Percentiles rank a stretch among this genome's conserved stretches.
phyloP scores from a whole-genome alignment of 306 rosid genomes.

The Psophocarpus tetragonolobus region DNA sequence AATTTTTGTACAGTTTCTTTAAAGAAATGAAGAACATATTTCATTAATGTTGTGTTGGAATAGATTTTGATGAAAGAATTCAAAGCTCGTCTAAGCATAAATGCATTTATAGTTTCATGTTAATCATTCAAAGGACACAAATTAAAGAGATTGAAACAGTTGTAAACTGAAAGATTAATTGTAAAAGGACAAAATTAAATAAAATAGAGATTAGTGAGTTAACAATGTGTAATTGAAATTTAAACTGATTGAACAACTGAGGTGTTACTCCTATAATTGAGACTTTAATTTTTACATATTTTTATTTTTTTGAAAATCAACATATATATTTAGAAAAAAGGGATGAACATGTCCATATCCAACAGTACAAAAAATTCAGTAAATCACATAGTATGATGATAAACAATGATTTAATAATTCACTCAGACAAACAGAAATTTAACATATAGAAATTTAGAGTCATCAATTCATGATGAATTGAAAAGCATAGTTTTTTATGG shows the following conservation, averaged over 20 bases:
- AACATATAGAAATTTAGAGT: not conserved
- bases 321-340: too few species aligned
- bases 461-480: not conserved
- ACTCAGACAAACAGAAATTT: not conserved
- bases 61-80: not conserved
- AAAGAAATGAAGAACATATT: not conserved
- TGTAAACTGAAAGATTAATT: not conserved
- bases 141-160: not conserved
- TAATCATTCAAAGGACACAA: not conserved
- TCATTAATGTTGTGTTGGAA: not conserved
- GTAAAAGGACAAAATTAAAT: not conserved
- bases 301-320: too few species aligned
- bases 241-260: not conserved
- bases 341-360: too few species aligned
- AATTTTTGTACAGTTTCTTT: not conserved
- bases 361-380: too few species aligned
- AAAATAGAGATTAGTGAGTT: not conserved
- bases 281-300: not conserved
- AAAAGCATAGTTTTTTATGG: not conserved
- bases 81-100: not conserved
- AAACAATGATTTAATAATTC: not conserved
- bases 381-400: too few species aligned
- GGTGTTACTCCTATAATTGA: not conserved
- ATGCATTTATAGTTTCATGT: not conserved
- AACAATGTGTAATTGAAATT: not conserved